Evolutionary conservation across 2,329 filamentous ascomycete species (phyloP).

Genomic region (Lasiodiplodia gonubiensis): DNA sequence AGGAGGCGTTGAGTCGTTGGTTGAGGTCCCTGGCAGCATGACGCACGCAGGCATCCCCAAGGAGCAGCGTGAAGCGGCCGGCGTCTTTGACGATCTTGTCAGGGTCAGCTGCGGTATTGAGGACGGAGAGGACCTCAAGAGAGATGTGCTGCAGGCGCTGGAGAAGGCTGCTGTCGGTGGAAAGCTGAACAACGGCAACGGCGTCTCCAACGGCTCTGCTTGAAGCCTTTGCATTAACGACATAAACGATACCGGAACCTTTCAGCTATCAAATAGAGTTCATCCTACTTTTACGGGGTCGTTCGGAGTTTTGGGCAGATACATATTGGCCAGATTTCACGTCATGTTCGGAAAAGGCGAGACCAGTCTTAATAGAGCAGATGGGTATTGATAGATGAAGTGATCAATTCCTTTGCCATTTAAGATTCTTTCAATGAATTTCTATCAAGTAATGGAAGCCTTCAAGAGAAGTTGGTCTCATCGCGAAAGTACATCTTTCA

Average conservation of each 20-base stretch:
- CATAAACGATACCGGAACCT: slow-evolving; percentile 5
- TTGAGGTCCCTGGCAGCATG: slow-evolving; percentile 94
- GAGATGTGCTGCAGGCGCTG: slow-evolving; percentile 82
- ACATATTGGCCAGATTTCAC: neutral
- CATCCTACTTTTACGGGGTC: neutral
- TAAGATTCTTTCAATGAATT: neutral
- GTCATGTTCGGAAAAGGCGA: neutral
- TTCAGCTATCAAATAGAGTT: slow-evolving; percentile 1
- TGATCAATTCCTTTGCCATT: neutral
- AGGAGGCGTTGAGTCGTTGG: slow-evolving; percentile 88
- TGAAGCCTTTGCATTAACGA: slow-evolving; percentile 11
- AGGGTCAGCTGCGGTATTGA: slow-evolving; percentile 93
- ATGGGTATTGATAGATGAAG: neutral
- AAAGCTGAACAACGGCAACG: slow-evolving; percentile 51
- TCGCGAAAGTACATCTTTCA: neutral
- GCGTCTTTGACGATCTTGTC: slow-evolving; percentile 93
- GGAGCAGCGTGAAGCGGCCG: slow-evolving; percentile 87
- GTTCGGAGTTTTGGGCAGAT: neutral
- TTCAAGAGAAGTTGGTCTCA: neutral
- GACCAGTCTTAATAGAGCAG: neutral
- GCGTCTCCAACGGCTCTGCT: slow-evolving; percentile 19
- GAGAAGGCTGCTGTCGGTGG: slow-evolving; percentile 70
- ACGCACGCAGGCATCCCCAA: slow-evolving; percentile 94
- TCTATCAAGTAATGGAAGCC: neutral
- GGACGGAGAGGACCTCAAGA: slow-evolving; percentile 81